Evolutionary conservation across 352 stramenopile genomes (phyloP), one percentile per base, ranked within the genome.

Genomic region (Vaucheria bursata): DNA sequence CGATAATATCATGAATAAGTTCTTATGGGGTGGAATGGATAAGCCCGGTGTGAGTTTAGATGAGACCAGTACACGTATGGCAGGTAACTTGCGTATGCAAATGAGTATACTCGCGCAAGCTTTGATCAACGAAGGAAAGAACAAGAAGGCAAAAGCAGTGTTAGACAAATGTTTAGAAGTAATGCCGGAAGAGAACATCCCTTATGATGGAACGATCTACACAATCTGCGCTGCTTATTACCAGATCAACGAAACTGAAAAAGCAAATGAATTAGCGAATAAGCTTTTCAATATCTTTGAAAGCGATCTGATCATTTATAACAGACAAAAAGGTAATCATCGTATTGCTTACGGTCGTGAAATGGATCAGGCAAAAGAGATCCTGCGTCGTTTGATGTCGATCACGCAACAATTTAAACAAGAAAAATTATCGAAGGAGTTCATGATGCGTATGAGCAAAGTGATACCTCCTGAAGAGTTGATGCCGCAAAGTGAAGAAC

Each of bases 1-100:
- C 25, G 45, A 59, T 59, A 59, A 59, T 25, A 25, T 59, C 18
- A 59, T 59, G 45, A 59, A 59, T 59, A 59, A 59, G 25, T 59
- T 18, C 25, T 59, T 59, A 59, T 59, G 45, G 45, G 45, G 45
- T 25, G 45, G 45, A 18, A 59, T 59, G 45, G 45, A 59, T 59
- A 59, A 59, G 45, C 18, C 18, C 18, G 45, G 45, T 18, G 25
- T 59, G 18, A 59, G 25, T 59, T 59, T 59, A 59, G 45, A 59
- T 59, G 45, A 59, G 25, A 59, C 18, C 25, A 18, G 45, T 59
- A 18, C 25, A 59, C 45, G 45, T 25, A 59, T 25, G 12, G 18
- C 45, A 25, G 25, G 45, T 59, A 18, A 18, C 25, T 18, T 59
- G 45, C 45, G 45, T 25, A 59, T 59, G 45, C 45, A 59, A 59